Conservation (phyloP, 176 grass and related monocot species). For the Tuctoria greenei region DNA sequence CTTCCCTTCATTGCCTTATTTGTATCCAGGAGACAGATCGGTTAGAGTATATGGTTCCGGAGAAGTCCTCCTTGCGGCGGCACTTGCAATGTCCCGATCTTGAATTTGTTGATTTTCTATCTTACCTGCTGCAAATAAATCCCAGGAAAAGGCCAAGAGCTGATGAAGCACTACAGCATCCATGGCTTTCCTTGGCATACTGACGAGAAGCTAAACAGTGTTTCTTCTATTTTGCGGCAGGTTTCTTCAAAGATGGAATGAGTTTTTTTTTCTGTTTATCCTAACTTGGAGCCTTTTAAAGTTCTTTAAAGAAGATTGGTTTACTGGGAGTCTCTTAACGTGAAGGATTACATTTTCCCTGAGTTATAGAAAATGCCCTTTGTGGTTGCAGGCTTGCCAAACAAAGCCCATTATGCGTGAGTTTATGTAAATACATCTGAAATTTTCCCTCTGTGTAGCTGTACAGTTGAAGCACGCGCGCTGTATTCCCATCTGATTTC, state of each 20-base stretch:
- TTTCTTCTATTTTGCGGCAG: neutral
- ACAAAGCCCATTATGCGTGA: neutral
- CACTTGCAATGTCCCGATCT: slow-evolving; percentile 66
- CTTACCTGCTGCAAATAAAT: slow-evolving; percentile 88
- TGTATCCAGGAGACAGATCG: slow-evolving; percentile 71
- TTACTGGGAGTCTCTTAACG: slow-evolving; percentile 25
- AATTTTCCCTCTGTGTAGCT: slow-evolving; percentile 29
- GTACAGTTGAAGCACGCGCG: slow-evolving; percentile 35
- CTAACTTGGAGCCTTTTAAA: slow-evolving; percentile 25
- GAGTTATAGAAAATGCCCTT: slow-evolving; percentile 20
- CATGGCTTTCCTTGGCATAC: slow-evolving; percentile 75
- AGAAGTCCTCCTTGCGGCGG: slow-evolving; percentile 66
- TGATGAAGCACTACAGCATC: slow-evolving; percentile 73
- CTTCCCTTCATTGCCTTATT: slow-evolving; percentile 4
- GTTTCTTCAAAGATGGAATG: no score
- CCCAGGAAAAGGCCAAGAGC: slow-evolving; percentile 81
- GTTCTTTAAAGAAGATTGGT: slow-evolving; percentile 1
- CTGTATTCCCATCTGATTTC: slow-evolving; percentile 24
- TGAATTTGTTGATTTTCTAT: slow-evolving; percentile 84
- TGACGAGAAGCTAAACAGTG: neutral
- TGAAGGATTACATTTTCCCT: slow-evolving; percentile 17
- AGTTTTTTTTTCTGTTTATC: slow-evolving; percentile 16
- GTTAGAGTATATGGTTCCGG: slow-evolving; percentile 66
- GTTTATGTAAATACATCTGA: slow-evolving; percentile 53
- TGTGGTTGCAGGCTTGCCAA: slow-evolving; percentile 35